Evolutionary conservation across 2,329 filamentous ascomycete genomes (phyloP).

Genomic region (Emergomyces africanus): DNA sequence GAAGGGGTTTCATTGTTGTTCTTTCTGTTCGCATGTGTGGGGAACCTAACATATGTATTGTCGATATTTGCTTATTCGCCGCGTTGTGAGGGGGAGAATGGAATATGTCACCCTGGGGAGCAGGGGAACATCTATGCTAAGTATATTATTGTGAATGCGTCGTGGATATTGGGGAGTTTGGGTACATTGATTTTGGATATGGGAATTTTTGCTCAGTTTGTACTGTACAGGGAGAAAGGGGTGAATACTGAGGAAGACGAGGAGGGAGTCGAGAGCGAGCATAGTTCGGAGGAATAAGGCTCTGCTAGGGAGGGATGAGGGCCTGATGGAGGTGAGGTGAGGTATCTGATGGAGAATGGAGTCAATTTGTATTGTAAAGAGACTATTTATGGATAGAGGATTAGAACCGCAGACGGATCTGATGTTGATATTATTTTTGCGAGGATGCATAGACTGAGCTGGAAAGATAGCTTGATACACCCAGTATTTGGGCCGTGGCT

Average conservation of each 20-base stretch:
- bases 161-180: constrained; percentile 80
- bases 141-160: constrained; percentile 82
- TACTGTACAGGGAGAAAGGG: constrained; percentile 52
- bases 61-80: constrained; percentile 87
- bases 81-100: constrained; percentile 37
- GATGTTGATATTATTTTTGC: not conserved
- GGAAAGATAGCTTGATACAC: not conserved
- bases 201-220: constrained; percentile 83
- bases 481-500: not conserved
- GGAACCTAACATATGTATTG: constrained; percentile 85
- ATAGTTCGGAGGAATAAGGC: not conserved
- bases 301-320: not conserved
- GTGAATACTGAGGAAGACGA: constrained; percentile 13
- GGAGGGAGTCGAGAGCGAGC: constrained; percentile 2
- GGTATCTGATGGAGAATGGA: not conserved
- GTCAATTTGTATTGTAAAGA: not conserved
- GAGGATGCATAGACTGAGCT: not conserved
- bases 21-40: constrained; percentile 91
- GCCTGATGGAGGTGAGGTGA: not conserved
- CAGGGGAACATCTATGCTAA: constrained; percentile 53
- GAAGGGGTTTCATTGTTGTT: constrained; percentile 90
- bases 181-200: constrained; percentile 78
- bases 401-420: not conserved
- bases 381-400: not conserved
- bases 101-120: constrained; percentile 52